Evolutionary conservation across 108 stramenopile species (phyloP).

Genomic region (Cylindrotheca closterium): DNA sequence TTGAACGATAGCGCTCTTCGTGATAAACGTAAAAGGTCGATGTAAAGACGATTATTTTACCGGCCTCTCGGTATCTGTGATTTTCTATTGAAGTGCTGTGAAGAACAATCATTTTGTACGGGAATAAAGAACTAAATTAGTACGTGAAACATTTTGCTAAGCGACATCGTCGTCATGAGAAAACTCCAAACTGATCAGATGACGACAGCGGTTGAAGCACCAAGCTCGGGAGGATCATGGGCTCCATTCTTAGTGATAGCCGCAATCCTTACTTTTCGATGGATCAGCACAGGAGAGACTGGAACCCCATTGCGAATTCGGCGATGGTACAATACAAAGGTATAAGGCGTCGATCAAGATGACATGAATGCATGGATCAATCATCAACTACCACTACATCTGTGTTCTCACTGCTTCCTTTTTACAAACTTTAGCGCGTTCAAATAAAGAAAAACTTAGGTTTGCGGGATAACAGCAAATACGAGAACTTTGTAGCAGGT

Average conservation of each 20-base stretch:
- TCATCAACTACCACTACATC: not conserved
- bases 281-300: slow-evolving; percentile 24
- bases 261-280: slow-evolving; percentile 18
- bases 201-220: too few relatives aligned
- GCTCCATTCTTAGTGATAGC: slow-evolving; percentile 18
- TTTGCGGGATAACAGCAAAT: slow-evolving; percentile 44
- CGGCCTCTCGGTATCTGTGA: too few relatives aligned
- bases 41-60: too few relatives aligned
- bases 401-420: not conserved
- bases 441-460: slow-evolving; percentile 45
- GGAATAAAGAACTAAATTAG: too few relatives aligned
- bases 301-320: slow-evolving; percentile 21
- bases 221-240: slow-evolving; percentile 52
- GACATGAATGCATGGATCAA: not conserved
- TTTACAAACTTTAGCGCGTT: slow-evolving; percentile 13
- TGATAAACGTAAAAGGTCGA: too few relatives aligned
- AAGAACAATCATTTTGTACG: too few relatives aligned
- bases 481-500: slow-evolving; percentile 35
- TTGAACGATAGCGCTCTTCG: too few relatives aligned
- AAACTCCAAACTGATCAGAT: too few relatives aligned
- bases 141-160: too few relatives aligned
- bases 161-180: too few relatives aligned
- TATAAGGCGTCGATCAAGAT: not conserved
- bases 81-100: too few relatives aligned
- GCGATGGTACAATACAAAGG: slow-evolving; percentile 40